These are phyloP conservation scores for Termitomyces sp. DNA, from an alignment of 768 basidiomycete genomes.

Conservation along the genomic window DNA sequence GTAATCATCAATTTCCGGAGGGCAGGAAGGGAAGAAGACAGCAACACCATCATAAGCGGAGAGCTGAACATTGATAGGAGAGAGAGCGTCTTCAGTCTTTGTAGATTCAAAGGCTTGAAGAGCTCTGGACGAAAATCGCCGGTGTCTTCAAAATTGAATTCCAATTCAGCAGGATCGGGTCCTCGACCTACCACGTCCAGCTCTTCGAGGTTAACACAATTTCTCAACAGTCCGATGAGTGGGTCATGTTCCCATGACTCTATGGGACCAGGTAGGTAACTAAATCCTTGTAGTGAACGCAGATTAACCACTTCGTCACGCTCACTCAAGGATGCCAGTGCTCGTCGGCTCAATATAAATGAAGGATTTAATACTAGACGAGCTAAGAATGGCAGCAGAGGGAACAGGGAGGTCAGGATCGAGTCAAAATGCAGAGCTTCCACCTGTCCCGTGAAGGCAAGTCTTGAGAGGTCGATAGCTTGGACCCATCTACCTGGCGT, in stretches of 20 bases:
- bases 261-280: slow-evolving; percentile 35
- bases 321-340: slow-evolving; percentile 42
- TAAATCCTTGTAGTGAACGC: slow-evolving; percentile 47
- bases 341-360: slow-evolving; percentile 56
- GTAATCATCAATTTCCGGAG: slow-evolving; percentile 63
- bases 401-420: slow-evolving; percentile 57
- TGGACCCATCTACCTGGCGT: slow-evolving; percentile 87
- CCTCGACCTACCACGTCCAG: slow-evolving; percentile 60
- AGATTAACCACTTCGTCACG: slow-evolving; percentile 47
- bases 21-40: slow-evolving; percentile 54
- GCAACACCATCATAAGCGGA: slow-evolving; percentile 52
- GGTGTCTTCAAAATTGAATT: slow-evolving; percentile 20
- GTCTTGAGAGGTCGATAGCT: slow-evolving; percentile 58
- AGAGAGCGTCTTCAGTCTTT: slow-evolving; percentile 50
- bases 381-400: slow-evolving; percentile 59
- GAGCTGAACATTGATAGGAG: slow-evolving; percentile 65
- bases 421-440: slow-evolving; percentile 55
- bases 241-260: slow-evolving; percentile 42
- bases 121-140: slow-evolving; percentile 23
- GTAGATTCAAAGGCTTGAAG: slow-evolving; percentile 45
- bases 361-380: slow-evolving; percentile 48
- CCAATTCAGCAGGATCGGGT: slow-evolving; percentile 46
- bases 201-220: slow-evolving; percentile 52
- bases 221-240: slow-evolving; percentile 50
- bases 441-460: slow-evolving; percentile 36